These are phyloP conservation scores for Phanerodontia chrysosporium DNA, from an alignment of 768 basidiomycete genomes.

Conservation along the genomic window DNA sequence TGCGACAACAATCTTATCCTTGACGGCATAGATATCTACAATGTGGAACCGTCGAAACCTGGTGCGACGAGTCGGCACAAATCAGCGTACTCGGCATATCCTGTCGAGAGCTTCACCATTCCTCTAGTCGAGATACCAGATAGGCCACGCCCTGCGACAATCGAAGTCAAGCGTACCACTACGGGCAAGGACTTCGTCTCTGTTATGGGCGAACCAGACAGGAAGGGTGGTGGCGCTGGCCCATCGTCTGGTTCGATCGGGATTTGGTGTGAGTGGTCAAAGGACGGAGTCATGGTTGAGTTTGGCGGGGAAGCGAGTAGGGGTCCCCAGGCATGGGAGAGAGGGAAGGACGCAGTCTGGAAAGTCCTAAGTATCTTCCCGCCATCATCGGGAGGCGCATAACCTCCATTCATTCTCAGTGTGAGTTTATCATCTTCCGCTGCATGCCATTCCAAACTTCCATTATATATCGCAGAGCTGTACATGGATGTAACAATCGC, in stretches of 20 bases:
- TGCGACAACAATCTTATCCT: conserved; percentile 48
- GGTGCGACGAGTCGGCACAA: conserved; percentile 34
- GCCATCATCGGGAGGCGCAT: conserved; percentile 16
- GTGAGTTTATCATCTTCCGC: not conserved
- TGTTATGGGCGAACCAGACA: conserved; percentile 76
- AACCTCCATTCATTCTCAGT: not conserved
- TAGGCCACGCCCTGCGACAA: conserved; percentile 31
- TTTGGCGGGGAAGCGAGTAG: conserved; percentile 75
- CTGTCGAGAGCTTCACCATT: conserved; percentile 49
- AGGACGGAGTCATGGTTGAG: conserved; percentile 79
- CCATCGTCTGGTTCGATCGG: conserved; percentile 82
- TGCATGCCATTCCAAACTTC: not conserved
- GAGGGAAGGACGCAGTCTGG: conserved; percentile 79
- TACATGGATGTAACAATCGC: not conserved
- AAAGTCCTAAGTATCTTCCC: conserved; percentile 64
- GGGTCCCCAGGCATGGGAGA: conserved; percentile 85
- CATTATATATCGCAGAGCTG: too few relatives aligned
- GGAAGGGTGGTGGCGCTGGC: conserved; percentile 88
- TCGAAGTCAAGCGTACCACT: conserved; percentile 45
- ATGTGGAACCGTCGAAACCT: conserved; percentile 37
- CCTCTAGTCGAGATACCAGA: conserved; percentile 26
- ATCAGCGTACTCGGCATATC: conserved; percentile 53
- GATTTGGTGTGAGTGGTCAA: conserved; percentile 93
- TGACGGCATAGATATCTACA: conserved; percentile 83
- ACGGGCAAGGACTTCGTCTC: conserved; percentile 77